phyloP scores from a whole-genome alignment of 2,329 filamentous ascomycete genomes.

The Fusarium sp. region DNA sequence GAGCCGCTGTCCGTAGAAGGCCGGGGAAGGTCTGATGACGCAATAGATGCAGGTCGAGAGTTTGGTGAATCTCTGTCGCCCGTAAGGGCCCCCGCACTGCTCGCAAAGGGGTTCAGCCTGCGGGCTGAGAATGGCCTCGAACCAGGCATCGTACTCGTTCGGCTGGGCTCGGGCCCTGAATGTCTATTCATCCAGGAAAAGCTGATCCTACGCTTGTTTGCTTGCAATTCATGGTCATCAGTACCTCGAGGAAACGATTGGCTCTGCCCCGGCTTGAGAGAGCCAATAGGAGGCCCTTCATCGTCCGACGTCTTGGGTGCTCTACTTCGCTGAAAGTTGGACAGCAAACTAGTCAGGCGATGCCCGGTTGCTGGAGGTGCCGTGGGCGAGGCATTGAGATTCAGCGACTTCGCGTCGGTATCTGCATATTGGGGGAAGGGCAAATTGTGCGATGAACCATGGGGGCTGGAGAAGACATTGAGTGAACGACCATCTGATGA shows the following conservation, averaged over 20 bases:
- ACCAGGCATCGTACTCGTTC: constrained; percentile 50
- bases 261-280: constrained; percentile 80
- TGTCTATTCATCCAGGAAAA: constrained; percentile 74
- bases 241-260: constrained; percentile 80
- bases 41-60: constrained; percentile 79
- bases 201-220: constrained; percentile 71
- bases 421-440: constrained; percentile 68
- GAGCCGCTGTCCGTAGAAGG: constrained; percentile 85
- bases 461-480: constrained; percentile 74
- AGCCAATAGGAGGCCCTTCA: constrained; percentile 75
- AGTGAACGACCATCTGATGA: constrained; percentile 70
- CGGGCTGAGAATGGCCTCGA: constrained; percentile 59
- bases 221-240: constrained; percentile 69
- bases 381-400: constrained; percentile 59
- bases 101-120: constrained; percentile 65
- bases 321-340: constrained; percentile 74
- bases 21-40: constrained; percentile 79
- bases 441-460: constrained; percentile 72
- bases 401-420: constrained; percentile 62
- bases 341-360: constrained; percentile 68
- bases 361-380: constrained; percentile 51
- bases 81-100: constrained; percentile 64
- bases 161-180: constrained; percentile 61
- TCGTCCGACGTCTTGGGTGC: constrained; percentile 70
- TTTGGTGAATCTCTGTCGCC: constrained; percentile 71